These are phyloP conservation scores for Teunomyces panamensis DNA, from an alignment of 805 yeast genomes.

Conservation along the genomic window DNA sequence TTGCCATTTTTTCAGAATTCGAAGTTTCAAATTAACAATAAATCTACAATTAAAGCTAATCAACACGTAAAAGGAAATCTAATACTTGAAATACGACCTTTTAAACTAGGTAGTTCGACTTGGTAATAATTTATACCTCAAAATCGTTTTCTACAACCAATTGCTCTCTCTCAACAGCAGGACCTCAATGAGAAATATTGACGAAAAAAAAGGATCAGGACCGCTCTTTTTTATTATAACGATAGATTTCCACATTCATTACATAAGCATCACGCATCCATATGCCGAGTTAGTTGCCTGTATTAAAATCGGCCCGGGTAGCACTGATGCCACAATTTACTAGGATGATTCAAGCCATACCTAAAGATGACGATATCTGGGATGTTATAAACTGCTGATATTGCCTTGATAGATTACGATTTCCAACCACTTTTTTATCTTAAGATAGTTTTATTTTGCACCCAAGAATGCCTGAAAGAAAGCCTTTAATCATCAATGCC, in stretches of 20 bases:
- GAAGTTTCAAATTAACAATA: no score
- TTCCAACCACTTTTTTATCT: not conserved
- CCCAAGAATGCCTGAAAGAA: constrained; percentile 6
- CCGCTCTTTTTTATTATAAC: not conserved
- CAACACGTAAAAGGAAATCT: no score
- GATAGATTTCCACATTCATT: not conserved
- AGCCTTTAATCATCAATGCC: constrained; percentile 34
- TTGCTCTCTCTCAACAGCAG: no score
- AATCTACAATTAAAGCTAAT: no score
- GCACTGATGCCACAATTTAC: not conserved
- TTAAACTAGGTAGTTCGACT: no score
- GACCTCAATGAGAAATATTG: no score
- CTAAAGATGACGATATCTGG: not conserved
- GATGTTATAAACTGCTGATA: not conserved
- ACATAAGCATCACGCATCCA: not conserved
- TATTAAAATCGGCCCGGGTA: not conserved
- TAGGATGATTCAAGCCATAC: not conserved
- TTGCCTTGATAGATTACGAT: not conserved
- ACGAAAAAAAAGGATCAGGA: no score
- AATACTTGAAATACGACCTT: no score
- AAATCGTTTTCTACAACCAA: no score
- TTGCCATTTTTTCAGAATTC: no score
- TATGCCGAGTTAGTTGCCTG: not conserved
- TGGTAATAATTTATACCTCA: no score
- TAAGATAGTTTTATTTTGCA: not conserved